Conservation (phyloP, 2,329 filamentous ascomycete species). For the Aurifilum marmelostoma region DNA sequence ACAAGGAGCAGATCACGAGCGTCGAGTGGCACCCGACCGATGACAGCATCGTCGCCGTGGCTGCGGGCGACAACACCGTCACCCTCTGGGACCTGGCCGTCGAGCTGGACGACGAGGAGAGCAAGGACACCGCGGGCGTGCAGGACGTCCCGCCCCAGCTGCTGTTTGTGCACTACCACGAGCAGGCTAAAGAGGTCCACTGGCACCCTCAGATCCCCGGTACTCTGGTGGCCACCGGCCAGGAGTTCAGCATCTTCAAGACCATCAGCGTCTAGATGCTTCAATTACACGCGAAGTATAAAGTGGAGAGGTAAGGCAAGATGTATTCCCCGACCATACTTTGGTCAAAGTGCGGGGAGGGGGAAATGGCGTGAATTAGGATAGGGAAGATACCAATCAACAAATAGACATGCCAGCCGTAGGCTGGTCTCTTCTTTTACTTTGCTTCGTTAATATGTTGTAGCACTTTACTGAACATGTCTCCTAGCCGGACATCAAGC, state of each 20-base stretch:
- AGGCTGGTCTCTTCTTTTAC: background rate
- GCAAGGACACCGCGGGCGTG: conserved; percentile 81
- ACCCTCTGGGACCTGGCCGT: conserved; percentile 97
- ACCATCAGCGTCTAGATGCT: conserved; percentile 73
- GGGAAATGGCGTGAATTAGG: background rate
- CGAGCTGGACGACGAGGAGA: conserved; percentile 96
- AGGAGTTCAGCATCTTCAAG: conserved; percentile 84
- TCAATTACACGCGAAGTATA: background rate
- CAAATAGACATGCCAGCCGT: background rate
- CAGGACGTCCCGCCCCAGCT: conserved; percentile 92
- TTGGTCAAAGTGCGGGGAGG: too few relatives aligned
- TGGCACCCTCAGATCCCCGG: conserved; percentile 98
- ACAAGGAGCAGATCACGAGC: conserved; percentile 94
- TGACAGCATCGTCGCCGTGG: conserved; percentile 92
- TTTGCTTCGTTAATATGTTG: background rate
- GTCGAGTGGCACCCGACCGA: conserved; percentile 98
- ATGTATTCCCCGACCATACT: too few relatives aligned
- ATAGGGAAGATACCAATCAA: background rate
- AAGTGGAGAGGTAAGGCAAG: too few relatives aligned
- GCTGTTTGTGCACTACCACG: conserved; percentile 95
- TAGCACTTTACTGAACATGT: too few relatives aligned
- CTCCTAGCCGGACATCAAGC: too few relatives aligned
- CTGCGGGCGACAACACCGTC: conserved; percentile 89
- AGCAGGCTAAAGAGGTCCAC: conserved; percentile 92
- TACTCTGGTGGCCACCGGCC: conserved; percentile 84